phyloP scores from a whole-genome alignment of 129 eudicot species.

The Erigeron canadensis region DNA sequence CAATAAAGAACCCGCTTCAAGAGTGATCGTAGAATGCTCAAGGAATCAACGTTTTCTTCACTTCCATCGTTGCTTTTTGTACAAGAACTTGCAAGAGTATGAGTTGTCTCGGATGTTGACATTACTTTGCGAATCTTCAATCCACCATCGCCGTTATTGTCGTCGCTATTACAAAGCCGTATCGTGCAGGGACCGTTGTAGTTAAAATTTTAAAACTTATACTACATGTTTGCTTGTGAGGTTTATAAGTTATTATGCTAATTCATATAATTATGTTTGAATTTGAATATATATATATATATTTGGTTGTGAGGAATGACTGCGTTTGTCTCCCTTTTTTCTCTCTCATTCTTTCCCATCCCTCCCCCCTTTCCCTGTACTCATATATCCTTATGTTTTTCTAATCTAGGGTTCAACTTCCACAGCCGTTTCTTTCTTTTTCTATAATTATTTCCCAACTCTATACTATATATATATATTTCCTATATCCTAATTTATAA shows the following conservation, averaged over 20 bases:
- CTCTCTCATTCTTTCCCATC: conserved; percentile 17
- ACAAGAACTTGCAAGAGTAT: too few species aligned
- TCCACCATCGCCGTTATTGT: too few species aligned
- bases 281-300: too few species aligned
- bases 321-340: conserved; percentile 26
- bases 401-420: conserved; percentile 50
- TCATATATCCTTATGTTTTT: conserved; percentile 30
- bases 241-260: conserved; percentile 1
- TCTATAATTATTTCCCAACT: conserved; percentile 23
- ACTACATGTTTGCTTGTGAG: neutral
- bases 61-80: too few species aligned
- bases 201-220: too few species aligned
- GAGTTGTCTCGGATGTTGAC: too few species aligned
- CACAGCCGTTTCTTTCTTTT: conserved; percentile 31
- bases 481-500: neutral
- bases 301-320: conserved; percentile 19
- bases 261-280: conserved; percentile 25
- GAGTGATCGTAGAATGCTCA: too few species aligned
- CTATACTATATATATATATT: neutral
- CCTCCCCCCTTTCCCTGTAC: conserved; percentile 29
- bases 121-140: too few species aligned
- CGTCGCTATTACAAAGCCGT: too few species aligned
- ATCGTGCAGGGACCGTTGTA: too few species aligned
- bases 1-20: too few species aligned
- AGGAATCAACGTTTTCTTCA: too few species aligned